Evolutionary conservation across 371 early-diverging fungal genomes (phyloP).

Genomic region (Dinochytrium kinnereticum): DNA sequence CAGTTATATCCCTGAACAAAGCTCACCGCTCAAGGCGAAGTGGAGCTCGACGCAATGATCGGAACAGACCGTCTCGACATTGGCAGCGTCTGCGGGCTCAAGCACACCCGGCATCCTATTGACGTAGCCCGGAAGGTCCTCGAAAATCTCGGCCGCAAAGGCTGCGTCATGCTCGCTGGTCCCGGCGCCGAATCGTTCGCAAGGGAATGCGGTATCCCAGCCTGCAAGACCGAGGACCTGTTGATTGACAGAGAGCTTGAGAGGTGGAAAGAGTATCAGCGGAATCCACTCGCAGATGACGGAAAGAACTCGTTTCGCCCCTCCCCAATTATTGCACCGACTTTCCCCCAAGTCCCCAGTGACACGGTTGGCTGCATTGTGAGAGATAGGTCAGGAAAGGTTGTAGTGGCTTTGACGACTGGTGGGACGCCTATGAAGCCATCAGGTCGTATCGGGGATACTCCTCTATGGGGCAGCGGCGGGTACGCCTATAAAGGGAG

Average conservation of each 20-base stretch:
- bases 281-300: background rate
- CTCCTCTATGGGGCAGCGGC: slow-evolving; percentile 15
- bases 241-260: background rate
- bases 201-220: slow-evolving; percentile 9
- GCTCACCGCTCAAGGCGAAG: slow-evolving; percentile 15
- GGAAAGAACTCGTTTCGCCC: background rate
- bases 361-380: slow-evolving; percentile 15
- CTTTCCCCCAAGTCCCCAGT: background rate
- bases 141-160: background rate
- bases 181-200: slow-evolving; percentile 7
- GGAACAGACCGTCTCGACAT: slow-evolving; percentile 8
- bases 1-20: too few species aligned
- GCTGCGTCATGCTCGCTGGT: slow-evolving; percentile 13
- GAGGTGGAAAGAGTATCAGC: background rate
- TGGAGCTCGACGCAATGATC: slow-evolving; percentile 16
- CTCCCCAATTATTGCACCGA: background rate
- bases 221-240: background rate
- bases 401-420: slow-evolving; percentile 6
- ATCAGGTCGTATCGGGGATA: slow-evolving; percentile 14
- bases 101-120: slow-evolving; percentile 4
- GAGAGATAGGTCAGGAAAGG: background rate
- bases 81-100: background rate
- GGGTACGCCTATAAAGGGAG: slow-evolving; percentile 7
- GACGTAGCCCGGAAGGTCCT: background rate
- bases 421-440: slow-evolving; percentile 19